A percentile compares a stretch with the other conserved stretches of the same genome.
Evolutionary conservation across 257 asterid genomes (phyloP).

Genomic region (Solanum sparsipilum): DNA sequence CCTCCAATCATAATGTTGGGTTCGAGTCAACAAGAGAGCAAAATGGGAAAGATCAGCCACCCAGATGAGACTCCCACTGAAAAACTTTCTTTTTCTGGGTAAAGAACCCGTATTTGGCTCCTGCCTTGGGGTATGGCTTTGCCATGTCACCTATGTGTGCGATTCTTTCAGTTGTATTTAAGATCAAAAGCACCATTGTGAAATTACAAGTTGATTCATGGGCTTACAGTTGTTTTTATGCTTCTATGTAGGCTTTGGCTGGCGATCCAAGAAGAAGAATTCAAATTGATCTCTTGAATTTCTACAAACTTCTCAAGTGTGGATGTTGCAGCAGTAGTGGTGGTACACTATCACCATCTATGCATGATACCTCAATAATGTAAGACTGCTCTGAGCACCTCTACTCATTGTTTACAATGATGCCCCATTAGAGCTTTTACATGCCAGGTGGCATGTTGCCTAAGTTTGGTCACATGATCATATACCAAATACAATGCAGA

Average conservation of each 20-base stretch:
- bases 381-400: slow-evolving; percentile 20
- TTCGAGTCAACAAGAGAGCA: neutral
- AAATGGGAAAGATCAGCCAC: neutral
- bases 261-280: slow-evolving; percentile 97
- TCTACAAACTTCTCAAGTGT: slow-evolving; percentile 54
- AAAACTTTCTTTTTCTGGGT: neutral
- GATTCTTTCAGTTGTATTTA: neutral
- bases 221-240: slow-evolving; percentile 6
- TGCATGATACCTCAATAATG: slow-evolving; percentile 79
- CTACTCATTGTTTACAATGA: neutral
- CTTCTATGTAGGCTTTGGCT: slow-evolving; percentile 44
- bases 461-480: neutral
- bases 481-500: neutral
- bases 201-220: neutral
- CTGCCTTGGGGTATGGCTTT: neutral
- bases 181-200: neutral
- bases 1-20: neutral
- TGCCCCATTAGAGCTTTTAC: neutral
- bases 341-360: slow-evolving; percentile 39
- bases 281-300: slow-evolving; percentile 79
- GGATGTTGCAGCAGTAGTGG: slow-evolving; percentile 61
- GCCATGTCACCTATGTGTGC: neutral
- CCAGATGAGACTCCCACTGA: neutral
- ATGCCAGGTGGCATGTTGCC: neutral
- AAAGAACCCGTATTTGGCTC: neutral